A percentile compares a stretch with the other conserved stretches of the same genome.
These are phyloP conservation scores for Oryza meyeriana DNA, from an alignment of 176 grass and related monocot species.

Conservation along the genomic window DNA sequence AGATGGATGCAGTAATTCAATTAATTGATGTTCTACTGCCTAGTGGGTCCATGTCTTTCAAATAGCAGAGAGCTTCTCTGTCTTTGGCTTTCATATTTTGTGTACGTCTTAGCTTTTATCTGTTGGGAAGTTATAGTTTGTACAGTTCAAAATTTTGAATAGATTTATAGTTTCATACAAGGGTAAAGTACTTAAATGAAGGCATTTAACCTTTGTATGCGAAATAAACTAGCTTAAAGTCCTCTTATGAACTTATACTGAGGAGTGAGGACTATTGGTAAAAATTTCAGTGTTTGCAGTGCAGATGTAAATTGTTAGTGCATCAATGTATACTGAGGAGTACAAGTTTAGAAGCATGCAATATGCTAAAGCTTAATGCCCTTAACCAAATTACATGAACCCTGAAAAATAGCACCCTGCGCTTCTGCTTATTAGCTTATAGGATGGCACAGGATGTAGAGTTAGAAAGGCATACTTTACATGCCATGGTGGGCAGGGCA, in stretches of 20 bases:
- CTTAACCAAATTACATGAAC: not conserved
- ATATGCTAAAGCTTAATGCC: slow-evolving; percentile 14
- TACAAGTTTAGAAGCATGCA: not conserved
- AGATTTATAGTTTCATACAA: not conserved
- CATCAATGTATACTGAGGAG: too few relatives aligned
- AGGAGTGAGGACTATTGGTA: not conserved
- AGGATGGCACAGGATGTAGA: slow-evolving; percentile 10
- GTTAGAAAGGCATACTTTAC: not conserved
- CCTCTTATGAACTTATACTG: not conserved
- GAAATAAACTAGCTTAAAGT: not conserved
- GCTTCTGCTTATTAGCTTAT: slow-evolving; percentile 9
- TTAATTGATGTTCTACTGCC: not conserved
- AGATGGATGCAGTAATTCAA: not conserved
- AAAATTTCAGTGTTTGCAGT: not conserved
- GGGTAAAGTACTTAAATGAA: not conserved
- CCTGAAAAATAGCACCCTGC: not conserved
- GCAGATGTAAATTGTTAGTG: not conserved
- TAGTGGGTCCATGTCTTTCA: not conserved
- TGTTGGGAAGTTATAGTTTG: not conserved
- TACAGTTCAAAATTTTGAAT: not conserved
- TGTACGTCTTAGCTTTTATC: not conserved
- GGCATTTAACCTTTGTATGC: not conserved
- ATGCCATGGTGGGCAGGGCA: slow-evolving; percentile 12
- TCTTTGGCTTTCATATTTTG: not conserved
- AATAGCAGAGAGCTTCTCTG: not conserved